Conservation (phyloP, 495 filamentous ascomycete genomes). For the Extremus antarcticus region DNA sequence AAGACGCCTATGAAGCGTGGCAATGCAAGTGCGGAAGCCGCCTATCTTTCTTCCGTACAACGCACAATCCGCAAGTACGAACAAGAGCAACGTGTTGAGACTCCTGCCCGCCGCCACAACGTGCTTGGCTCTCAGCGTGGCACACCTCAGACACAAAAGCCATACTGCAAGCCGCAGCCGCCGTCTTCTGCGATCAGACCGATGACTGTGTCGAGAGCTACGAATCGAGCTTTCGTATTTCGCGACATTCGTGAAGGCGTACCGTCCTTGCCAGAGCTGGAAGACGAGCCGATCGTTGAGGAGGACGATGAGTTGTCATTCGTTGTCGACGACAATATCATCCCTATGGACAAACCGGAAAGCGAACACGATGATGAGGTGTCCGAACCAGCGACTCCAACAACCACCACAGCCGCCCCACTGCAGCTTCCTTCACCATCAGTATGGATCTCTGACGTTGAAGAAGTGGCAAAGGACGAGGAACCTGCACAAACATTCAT, state of each 20-base stretch:
- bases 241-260: neutral
- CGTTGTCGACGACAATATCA: neutral
- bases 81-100: neutral
- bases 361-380: neutral
- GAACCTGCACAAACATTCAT: neutral
- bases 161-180: neutral
- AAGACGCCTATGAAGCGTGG: conserved; percentile 19
- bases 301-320: conserved; percentile 1
- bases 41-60: conserved; percentile 15
- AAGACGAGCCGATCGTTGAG: neutral
- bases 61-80: conserved; percentile 6
- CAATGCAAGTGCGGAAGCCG: conserved; percentile 10
- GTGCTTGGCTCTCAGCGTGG: neutral
- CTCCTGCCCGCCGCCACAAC: neutral
- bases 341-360: neutral
- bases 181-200: neutral
- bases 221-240: neutral
- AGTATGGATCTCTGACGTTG: neutral
- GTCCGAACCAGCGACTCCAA: neutral
- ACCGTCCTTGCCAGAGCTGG: neutral
- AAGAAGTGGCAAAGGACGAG: neutral
- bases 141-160: conserved; percentile 8
- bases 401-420: neutral
- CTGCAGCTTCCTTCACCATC: neutral
- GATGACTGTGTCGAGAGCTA: conserved; percentile 4